Percentiles rank a stretch among this genome's conserved stretches.
phyloP scores from a whole-genome alignment of 305 asterid genomes.

The Fraxinus dipetala region DNA sequence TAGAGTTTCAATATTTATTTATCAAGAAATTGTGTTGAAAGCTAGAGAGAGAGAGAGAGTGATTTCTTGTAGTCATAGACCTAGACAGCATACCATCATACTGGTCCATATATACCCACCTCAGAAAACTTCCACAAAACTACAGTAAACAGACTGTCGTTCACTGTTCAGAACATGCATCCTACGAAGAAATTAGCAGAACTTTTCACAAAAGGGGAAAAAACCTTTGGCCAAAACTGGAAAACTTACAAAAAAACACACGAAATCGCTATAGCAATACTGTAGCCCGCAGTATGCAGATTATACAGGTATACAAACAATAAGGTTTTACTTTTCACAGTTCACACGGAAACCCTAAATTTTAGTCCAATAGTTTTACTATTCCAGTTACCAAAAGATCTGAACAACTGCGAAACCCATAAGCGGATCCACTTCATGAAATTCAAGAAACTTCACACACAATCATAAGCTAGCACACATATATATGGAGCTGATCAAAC shows the following conservation, averaged over 20 bases:
- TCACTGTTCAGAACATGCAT: conserved; percentile 31
- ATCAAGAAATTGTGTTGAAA: neutral
- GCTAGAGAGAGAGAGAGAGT: neutral
- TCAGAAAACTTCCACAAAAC: conserved; percentile 13
- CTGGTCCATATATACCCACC: neutral
- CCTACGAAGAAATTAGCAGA: neutral
- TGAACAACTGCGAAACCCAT: neutral
- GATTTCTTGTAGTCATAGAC: neutral
- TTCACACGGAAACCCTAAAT: conserved; percentile 37
- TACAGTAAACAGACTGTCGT: conserved; percentile 26
- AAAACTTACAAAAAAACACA: conserved; percentile 8
- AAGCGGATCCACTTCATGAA: conserved; percentile 13
- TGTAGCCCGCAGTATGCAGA: conserved; percentile 9
- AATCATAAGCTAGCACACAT: conserved; percentile 4
- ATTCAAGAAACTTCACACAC: conserved; percentile 2
- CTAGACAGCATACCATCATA: conserved; percentile 4
- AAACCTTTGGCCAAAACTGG: conserved; percentile 3
- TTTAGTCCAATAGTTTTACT: neutral
- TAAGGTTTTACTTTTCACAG: conserved; percentile 9
- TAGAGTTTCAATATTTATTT: neutral
- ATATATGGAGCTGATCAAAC: neutral
- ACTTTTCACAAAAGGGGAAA: neutral
- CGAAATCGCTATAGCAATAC: conserved; percentile 20
- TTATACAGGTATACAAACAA: neutral
- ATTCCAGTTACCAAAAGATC: conserved; percentile 14